phyloP scores from a whole-genome alignment of 306 rosid species.

The Boehmeria nivea region DNA sequence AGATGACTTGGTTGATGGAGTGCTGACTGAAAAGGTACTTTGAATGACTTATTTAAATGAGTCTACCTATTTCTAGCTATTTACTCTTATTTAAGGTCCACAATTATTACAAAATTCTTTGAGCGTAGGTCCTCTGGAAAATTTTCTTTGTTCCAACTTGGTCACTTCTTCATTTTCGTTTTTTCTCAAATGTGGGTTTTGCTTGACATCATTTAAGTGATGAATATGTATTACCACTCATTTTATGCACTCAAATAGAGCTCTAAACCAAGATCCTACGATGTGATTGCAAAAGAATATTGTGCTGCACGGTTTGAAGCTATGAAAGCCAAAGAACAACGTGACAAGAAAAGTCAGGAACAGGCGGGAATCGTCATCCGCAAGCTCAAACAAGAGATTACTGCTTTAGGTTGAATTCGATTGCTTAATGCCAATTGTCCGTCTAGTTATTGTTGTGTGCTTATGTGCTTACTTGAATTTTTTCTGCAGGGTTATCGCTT shows the following conservation, averaged over 20 bases:
- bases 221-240: slow-evolving; percentile 5
- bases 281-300: slow-evolving; percentile 73
- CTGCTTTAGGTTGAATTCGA: slow-evolving; percentile 52
- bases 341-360: slow-evolving; percentile 72
- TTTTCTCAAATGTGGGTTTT: background rate
- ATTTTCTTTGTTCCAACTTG: background rate
- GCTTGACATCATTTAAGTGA: background rate
- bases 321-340: slow-evolving; percentile 58
- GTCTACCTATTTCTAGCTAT: too few relatives aligned
- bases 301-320: slow-evolving; percentile 81
- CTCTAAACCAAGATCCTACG: slow-evolving; percentile 58
- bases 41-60: background rate
- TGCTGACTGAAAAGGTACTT: slow-evolving; percentile 46
- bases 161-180: background rate
- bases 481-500: slow-evolving; percentile 67
- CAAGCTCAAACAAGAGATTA: slow-evolving; percentile 71
- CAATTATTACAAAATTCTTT: background rate
- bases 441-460: slow-evolving; percentile 5
- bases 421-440: too few relatives aligned
- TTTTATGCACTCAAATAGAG: slow-evolving; percentile 36
- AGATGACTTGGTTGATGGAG: slow-evolving; percentile 43
- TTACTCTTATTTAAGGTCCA: background rate
- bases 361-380: slow-evolving; percentile 63
- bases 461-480: slow-evolving; percentile 11
- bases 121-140: background rate